Conservation (phyloP, 2,329 filamentous ascomycete genomes). For the Apiospora pterosperma region DNA sequence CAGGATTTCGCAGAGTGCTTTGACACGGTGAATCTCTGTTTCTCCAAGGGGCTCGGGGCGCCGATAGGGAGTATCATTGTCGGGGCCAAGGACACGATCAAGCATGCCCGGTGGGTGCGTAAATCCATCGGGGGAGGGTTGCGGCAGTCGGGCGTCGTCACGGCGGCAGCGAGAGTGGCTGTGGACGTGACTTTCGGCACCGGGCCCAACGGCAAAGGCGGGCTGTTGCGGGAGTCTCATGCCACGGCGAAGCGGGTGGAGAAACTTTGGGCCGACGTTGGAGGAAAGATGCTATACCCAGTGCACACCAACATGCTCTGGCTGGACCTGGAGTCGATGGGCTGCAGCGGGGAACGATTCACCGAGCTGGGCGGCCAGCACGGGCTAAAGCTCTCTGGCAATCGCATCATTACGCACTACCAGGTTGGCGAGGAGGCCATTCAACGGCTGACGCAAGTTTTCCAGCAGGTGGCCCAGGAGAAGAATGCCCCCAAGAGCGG, state of each 20-base stretch:
- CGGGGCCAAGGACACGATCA: constrained; percentile 50
- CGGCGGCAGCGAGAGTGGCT: constrained; percentile 71
- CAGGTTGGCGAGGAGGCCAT: constrained; percentile 60
- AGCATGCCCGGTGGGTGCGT: constrained; percentile 69
- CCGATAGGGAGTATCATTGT: constrained; percentile 48
- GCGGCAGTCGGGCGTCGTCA: constrained; percentile 72
- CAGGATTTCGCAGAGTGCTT: constrained; percentile 40
- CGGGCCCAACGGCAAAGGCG: constrained; percentile 34
- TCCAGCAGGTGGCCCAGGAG: constrained; percentile 31
- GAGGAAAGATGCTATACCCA: constrained; percentile 56
- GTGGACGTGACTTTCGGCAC: constrained; percentile 74
- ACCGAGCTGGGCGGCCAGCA: constrained; percentile 20
- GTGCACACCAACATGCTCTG: constrained; percentile 77
- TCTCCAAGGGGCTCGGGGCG: constrained; percentile 51
- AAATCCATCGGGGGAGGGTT: constrained; percentile 80
- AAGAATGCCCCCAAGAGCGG: constrained; percentile 5
- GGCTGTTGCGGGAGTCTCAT: constrained; percentile 51
- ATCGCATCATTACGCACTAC: constrained; percentile 29
- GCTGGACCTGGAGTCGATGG: constrained; percentile 45
- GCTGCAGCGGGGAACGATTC: constrained; percentile 18
- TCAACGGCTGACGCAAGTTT: constrained; percentile 40
- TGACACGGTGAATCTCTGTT: constrained; percentile 46
- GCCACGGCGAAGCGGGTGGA: constrained; percentile 57
- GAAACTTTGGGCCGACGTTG: constrained; percentile 58
- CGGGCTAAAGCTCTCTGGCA: constrained; percentile 22